Base-by-base conservation (phyloP, 1,139 yeast genomes). In the Lodderomyces orthopsilosis region DNA sequence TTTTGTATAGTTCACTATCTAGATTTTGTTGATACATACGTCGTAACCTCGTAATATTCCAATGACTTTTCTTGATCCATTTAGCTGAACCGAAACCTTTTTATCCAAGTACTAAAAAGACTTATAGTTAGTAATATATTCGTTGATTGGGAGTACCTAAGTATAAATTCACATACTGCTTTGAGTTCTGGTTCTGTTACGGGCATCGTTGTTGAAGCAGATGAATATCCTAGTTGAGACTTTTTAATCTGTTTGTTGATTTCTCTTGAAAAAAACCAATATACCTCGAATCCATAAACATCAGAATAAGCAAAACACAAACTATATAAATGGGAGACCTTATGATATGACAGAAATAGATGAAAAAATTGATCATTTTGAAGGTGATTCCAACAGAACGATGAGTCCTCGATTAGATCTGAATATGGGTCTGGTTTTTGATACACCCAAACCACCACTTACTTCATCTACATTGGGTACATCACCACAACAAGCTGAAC, bases 1-100 rank as follows among this genome's bases (percentile, higher is more conserved):
- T 7, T 18, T n/a, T n/a, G n/a, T n/a, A n/a, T n/a, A n/a, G n/a
- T n/a, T n/a, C n/a, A n/a, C n/a, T 22, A n/a, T 21, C 28, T 21
- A 3, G 12, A 3, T 35, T 27, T 19, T 15, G 12, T n/a, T 27
- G 14, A 48, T 55, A 66, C 77, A 49, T 56, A 79, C 82, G 58
- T 88, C 96, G 59, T 81, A 88, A 9, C 96, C 96, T 57, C 86
- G 71, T 46, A 88, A 71, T 6, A 79, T 75, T 1, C 96, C 96
- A 3, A 77, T 73, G 6, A 88, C 81, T 51, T 77, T 81, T 45
- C 95, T 74, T 14, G 85, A 68, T 6, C 95, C 93, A 59, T 86
- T 86, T 47, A 89, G 70, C 56, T 83, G 87, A 19, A 88, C 69
- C 12, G 80, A 69, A 32, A 88, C 74, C 59, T 80, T 77, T 63